Evolutionary conservation across 305 asterid genomes (phyloP), one percentile per base, ranked within the genome.

Genomic region (Fraxinus xanthoxyloides): DNA sequence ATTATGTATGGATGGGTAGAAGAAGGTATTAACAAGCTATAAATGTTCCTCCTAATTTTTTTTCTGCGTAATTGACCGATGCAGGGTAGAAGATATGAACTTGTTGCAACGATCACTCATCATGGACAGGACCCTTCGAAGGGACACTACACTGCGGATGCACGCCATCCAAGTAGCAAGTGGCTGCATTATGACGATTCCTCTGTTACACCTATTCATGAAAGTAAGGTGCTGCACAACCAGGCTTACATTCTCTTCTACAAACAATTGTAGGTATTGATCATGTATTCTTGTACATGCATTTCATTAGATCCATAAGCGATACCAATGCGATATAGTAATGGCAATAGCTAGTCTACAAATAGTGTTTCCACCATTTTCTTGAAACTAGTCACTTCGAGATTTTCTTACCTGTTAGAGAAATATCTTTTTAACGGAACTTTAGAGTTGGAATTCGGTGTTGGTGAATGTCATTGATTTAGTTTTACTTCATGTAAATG

Each of bases 121-220:
- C 98, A 94, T 75, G 98, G 98, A 75, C 80, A 87, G 83, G 98
- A 92, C 77, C 95, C 97, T 61, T 92, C 90, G n/a, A 92, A 87
- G 87, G 98, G 98, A 46, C 97, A 93, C 79, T 94, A 94, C 82
- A 94, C 98, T 13, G 93, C 95, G 2, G 98, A 92, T 82, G 93
- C 97, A 21, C 94, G 90, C 15, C 97, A 89, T 76, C 91, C 93
- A 76, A 90, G 82, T 80, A 96, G 97, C 78, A 83, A 87, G 69
- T 93, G 98, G 98, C 87, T 93, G 82, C 97, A 90, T 21, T 92
- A 91, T 2, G 97, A 93, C 72, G 98, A 93, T 81, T 91, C 94
- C 73, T 85, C 94, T 0, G 96, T 93, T 70, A 87, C 89, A 19
- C 84, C 84, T 75, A 90, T 93, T 79, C 82, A 89, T 54, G 88